phyloP scores from a whole-genome alignment of 176 grass and related monocot species.

The Lolium multiflorum region DNA sequence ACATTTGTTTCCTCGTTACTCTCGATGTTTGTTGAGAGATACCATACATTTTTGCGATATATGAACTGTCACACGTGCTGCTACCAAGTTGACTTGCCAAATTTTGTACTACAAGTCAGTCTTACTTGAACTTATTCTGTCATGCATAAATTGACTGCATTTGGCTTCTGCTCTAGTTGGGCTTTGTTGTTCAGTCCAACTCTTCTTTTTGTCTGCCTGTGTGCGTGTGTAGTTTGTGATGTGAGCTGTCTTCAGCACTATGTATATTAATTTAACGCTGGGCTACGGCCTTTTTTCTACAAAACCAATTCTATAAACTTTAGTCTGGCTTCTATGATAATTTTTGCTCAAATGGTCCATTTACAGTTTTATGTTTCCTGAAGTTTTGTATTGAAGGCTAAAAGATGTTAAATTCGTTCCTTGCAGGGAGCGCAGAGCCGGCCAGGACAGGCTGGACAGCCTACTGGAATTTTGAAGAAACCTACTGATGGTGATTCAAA shows the following conservation, averaged over 20 bases:
- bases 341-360: neutral
- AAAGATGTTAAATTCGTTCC: slow-evolving; percentile 20
- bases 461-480: slow-evolving; percentile 80
- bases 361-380: slow-evolving; percentile 9
- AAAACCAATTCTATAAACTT: neutral
- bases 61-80: neutral
- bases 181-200: neutral
- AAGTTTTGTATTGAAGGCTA: neutral
- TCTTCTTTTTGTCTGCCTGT: neutral
- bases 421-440: slow-evolving; percentile 73
- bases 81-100: neutral
- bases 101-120: neutral
- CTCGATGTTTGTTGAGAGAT: slow-evolving; percentile 19
- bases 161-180: neutral
- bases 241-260: neutral
- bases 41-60: neutral
- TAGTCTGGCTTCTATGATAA: neutral
- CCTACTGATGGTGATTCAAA: slow-evolving; percentile 66
- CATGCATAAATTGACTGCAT: neutral
- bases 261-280: neutral
- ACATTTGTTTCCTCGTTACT: slow-evolving; percentile 5
- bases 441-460: slow-evolving; percentile 79
- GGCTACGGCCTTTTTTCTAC: neutral
- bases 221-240: neutral
- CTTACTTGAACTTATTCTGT: neutral